Evolutionary conservation across 495 filamentous ascomycete genomes (phyloP).

Genomic region (Xylaria castorea): DNA sequence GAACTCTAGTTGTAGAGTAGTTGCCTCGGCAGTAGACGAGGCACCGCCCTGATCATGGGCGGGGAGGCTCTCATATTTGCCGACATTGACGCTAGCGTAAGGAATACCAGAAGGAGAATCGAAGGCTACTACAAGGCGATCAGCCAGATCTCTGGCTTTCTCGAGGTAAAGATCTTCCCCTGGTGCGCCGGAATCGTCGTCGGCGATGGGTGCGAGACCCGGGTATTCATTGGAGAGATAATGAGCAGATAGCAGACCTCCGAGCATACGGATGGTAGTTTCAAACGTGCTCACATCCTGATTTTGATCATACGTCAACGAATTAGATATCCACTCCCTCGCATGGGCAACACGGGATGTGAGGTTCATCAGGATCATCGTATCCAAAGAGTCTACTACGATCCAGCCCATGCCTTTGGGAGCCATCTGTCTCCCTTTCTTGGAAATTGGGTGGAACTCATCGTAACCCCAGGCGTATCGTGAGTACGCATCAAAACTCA

Average conservation of each 20-base stretch:
- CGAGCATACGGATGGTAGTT: slow-evolving; percentile 97
- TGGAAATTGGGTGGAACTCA: slow-evolving; percentile 81
- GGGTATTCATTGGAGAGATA: slow-evolving; percentile 83
- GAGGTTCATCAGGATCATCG: slow-evolving; percentile 97
- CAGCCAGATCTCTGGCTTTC: slow-evolving; percentile 91
- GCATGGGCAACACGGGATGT: slow-evolving; percentile 85
- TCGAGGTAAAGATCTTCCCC: slow-evolving; percentile 94
- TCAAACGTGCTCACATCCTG: slow-evolving; percentile 98
- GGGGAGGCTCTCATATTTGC: slow-evolving; percentile 70
- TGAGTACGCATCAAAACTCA: slow-evolving; percentile 93
- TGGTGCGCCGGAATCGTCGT: slow-evolving; percentile 69
- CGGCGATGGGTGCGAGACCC: slow-evolving; percentile 66
- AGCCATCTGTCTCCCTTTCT: slow-evolving; percentile 82
- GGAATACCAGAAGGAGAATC: slow-evolving; percentile 86
- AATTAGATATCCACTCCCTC: slow-evolving; percentile 86
- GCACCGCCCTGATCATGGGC: slow-evolving; percentile 89
- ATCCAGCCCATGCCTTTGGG: slow-evolving; percentile 92
- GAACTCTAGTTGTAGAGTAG: slow-evolving; percentile 92
- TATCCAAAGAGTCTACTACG: slow-evolving; percentile 95
- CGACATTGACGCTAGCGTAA: slow-evolving; percentile 88
- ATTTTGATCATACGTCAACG: slow-evolving; percentile 83
- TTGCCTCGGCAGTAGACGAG: slow-evolving; percentile 91
- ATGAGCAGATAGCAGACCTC: slow-evolving; percentile 91
- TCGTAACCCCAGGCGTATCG: slow-evolving; percentile 93
- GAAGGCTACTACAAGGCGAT: slow-evolving; percentile 85